Evolutionary conservation across 2,329 filamentous ascomycete species (phyloP), one percentile per base, ranked within the genome.

Genomic region (Cercospora brassicicola): DNA sequence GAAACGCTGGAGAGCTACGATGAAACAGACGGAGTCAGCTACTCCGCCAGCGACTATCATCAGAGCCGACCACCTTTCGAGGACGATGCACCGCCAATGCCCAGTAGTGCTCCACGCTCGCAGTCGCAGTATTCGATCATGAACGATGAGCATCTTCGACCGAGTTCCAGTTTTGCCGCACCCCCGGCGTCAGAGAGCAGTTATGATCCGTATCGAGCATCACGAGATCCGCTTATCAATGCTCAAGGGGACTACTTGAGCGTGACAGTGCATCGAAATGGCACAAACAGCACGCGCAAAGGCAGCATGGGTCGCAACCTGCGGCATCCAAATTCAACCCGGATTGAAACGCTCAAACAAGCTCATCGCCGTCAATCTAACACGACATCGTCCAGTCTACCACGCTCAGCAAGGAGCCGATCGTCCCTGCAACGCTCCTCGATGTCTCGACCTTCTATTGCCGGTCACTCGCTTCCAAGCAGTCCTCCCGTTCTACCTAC

Each of bases 31-130:
- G 77, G 78, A 36, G 79, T 97, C 65, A 88, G 88, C n/a, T 91
- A 95, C 76, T 97, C 94, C 0, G 87, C 90, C 65, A 97, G 93
- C 79, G 94, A 98, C 76, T 95, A 96, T 74, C 94, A 97, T 75
- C 93, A 96, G 75, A 86, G 91, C 64, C 73, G 73, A 13, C 82
- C 77, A 71, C 75, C 77, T n/a, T 74, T 73, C 7, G 67, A 75
- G 13, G 64, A 69, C 6, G 77, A 80, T 59, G 65, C 78, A 42
- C 76, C 79, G 30, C 74, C 79, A 10, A 68, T 82, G 55, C 79
- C 81, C 1, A 73, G 74, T 4, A 71, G 69, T 45, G 81, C 82
- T 67, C 77, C 79, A 61, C 83, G 83, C 56, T 82, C 83, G 6
- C 81, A 84, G 59, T 88, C 86, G 4, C 83, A 85, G 53, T 87